Base-by-base conservation (phyloP, 2,329 filamentous ascomycete genomes). In the Aspergillus tubingensis region DNA sequence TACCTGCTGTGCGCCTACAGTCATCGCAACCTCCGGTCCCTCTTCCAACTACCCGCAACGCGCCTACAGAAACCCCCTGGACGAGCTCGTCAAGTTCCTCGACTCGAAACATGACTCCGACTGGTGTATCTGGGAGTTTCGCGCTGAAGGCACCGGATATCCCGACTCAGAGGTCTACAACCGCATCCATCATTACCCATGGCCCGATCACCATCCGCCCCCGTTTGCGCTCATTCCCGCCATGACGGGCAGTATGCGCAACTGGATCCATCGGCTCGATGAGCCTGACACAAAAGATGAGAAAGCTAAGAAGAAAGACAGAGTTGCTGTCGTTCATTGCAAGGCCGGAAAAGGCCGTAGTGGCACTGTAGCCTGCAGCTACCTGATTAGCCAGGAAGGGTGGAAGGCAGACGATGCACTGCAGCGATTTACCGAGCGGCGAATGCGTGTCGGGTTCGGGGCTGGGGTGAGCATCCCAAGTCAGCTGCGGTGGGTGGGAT, bases 111-210 rank as follows among this genome's bases (percentile, higher is more conserved):
- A 99, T 77, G 89, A 85, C 27, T 79, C 87, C 25, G 81, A 95
- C 64, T 99, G 95, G 95, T 88, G 90, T 3, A 96, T 99, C 70
- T 99, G 94, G 92, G 95, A 99, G 78, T 99, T 99, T 70, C 88
- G 95, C 49, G 95, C 92, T 38, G 95, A 99, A 75, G 95, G 95
- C 5, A 97, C 95, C 0, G 95, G 95, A 1, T 99, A 99, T 71
- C 92, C 92, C 0, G 95, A 99, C 72, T 85, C 88, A 17, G 91
- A 93, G 60, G 94, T 99, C 1, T 92, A 96, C 74, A 84, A 86
- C 36, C 85, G 93, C 3, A 88, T 98, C 65, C 86, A 89, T 65
- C 95, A 99, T 77, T 98, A 93, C 71, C 95, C 95, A 0, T 99
- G 91, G 87, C 95, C 95, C 0, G 95, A 99, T 74, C 95, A 99